A percentile compares a stretch with the other conserved stretches of the same genome.
Evolutionary conservation across 805 yeast genomes (phyloP).

Genomic region (Wickerhamia fluorescens): DNA sequence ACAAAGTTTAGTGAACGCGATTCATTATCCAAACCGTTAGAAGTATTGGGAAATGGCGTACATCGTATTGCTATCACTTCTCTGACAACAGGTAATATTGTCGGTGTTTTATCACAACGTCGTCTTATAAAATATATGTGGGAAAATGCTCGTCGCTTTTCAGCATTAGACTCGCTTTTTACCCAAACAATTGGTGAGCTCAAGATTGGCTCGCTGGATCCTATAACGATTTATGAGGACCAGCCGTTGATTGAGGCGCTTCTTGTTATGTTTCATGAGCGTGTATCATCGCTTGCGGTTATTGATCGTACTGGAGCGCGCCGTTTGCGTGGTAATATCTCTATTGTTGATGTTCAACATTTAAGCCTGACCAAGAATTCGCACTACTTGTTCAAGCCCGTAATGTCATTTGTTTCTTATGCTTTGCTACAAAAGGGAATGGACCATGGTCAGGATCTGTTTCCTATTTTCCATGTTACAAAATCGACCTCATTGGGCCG

Average conservation of each 20-base stretch:
- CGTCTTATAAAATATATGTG: slow-evolving; percentile 77
- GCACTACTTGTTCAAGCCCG: slow-evolving; percentile 71
- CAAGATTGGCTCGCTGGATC: slow-evolving; percentile 63
- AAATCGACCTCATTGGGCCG: slow-evolving; percentile 73
- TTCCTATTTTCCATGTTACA: slow-evolving; percentile 92
- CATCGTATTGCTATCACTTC: slow-evolving; percentile 84
- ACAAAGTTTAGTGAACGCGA: slow-evolving; percentile 66
- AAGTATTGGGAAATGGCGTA: slow-evolving; percentile 88
- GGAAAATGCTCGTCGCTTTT: slow-evolving; percentile 88
- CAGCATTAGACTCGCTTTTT: slow-evolving; percentile 68
- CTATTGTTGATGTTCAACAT: slow-evolving; percentile 88
- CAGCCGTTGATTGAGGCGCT: slow-evolving; percentile 83
- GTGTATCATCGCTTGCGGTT: slow-evolving; percentile 88
- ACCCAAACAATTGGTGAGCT: slow-evolving; percentile 63
- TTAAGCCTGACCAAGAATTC: slow-evolving; percentile 85
- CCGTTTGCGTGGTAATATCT: slow-evolving; percentile 81
- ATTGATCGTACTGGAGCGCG: slow-evolving; percentile 73
- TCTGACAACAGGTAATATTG: slow-evolving; percentile 33
- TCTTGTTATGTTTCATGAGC: slow-evolving; percentile 72
- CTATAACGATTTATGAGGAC: slow-evolving; percentile 81
- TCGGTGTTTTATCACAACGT: slow-evolving; percentile 89
- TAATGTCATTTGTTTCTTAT: slow-evolving; percentile 81
- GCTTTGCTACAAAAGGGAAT: slow-evolving; percentile 84
- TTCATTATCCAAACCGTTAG: slow-evolving; percentile 67
- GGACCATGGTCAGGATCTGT: slow-evolving; percentile 91